Evolutionary conservation across 2,329 filamentous ascomycete species (phyloP).

Genomic region (Diaporthe eres): DNA sequence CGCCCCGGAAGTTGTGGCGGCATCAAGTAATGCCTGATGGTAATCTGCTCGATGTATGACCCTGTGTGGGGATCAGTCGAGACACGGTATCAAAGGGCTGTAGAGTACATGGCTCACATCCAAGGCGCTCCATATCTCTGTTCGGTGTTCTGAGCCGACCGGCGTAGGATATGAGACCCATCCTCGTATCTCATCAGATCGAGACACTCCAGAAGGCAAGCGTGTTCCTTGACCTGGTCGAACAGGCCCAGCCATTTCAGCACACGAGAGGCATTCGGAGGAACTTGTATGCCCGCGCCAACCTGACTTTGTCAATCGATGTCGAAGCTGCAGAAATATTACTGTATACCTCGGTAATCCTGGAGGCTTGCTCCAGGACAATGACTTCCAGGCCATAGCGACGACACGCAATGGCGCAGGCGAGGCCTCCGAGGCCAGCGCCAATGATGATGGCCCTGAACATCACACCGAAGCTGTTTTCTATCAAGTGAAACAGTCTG

Average conservation of each 20-base stretch:
- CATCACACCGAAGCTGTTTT: not conserved
- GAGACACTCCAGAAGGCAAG: not conserved
- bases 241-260: slow-evolving; percentile 25
- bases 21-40: slow-evolving; percentile 32
- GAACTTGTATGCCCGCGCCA: slow-evolving; percentile 29
- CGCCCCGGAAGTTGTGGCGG: slow-evolving; percentile 22
- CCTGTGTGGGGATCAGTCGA: not conserved
- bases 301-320: not conserved
- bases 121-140: slow-evolving; percentile 35
- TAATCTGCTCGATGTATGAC: slow-evolving; percentile 40
- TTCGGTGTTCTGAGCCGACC: not conserved
- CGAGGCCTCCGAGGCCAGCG: slow-evolving; percentile 12
- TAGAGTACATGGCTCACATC: not conserved
- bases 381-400: slow-evolving; percentile 20
- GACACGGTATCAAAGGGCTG: not conserved
- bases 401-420: slow-evolving; percentile 12
- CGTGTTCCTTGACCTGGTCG: slow-evolving; percentile 12
- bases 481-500: not conserved
- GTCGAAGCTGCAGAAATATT: not conserved
- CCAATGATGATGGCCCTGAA: slow-evolving; percentile 10
- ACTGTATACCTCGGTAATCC: not conserved
- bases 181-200: not conserved
- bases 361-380: slow-evolving; percentile 3
- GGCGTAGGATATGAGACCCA: not conserved
- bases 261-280: slow-evolving; percentile 20